Conservation (phyloP, 2,329 filamentous ascomycete genomes). For the Decorospora gaudefroyi region DNA sequence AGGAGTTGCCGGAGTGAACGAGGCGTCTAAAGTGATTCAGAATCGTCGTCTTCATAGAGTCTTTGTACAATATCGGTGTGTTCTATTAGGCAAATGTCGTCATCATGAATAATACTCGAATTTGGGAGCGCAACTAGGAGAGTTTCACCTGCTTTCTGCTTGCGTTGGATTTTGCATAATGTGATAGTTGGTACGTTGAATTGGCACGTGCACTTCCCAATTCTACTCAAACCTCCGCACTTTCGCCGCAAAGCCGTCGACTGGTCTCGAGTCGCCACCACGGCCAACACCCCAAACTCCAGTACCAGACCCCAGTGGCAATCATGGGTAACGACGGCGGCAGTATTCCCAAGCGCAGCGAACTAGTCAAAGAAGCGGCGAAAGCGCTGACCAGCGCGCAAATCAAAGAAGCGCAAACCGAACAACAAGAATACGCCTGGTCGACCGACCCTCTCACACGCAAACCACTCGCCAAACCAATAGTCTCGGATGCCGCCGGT, state of each 20-base stretch:
- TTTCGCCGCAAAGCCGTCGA: constrained; percentile 26
- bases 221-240: constrained; percentile 25
- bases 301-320: neutral
- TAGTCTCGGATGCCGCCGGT: constrained; percentile 83
- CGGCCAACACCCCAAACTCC: neutral
- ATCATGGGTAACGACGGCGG: constrained; percentile 97
- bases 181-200: neutral
- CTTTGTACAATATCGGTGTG: constrained; percentile 12
- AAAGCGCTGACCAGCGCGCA: constrained; percentile 80
- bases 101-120: no score
- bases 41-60: neutral
- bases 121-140: no score
- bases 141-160: no score
- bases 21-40: neutral
- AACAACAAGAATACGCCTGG: constrained; percentile 87
- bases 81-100: neutral
- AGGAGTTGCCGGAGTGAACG: no score
- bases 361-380: constrained; percentile 92
- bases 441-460: constrained; percentile 84
- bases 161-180: neutral
- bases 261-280: neutral
- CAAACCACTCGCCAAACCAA: constrained; percentile 69
- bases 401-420: constrained; percentile 83
- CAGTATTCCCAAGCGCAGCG: constrained; percentile 89
- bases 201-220: constrained; percentile 20